Percentiles rank a stretch among this genome's conserved stretches.
Conservation (phyloP, 2,329 filamentous ascomycete genomes). For the Penicillium brevicompactum region DNA sequence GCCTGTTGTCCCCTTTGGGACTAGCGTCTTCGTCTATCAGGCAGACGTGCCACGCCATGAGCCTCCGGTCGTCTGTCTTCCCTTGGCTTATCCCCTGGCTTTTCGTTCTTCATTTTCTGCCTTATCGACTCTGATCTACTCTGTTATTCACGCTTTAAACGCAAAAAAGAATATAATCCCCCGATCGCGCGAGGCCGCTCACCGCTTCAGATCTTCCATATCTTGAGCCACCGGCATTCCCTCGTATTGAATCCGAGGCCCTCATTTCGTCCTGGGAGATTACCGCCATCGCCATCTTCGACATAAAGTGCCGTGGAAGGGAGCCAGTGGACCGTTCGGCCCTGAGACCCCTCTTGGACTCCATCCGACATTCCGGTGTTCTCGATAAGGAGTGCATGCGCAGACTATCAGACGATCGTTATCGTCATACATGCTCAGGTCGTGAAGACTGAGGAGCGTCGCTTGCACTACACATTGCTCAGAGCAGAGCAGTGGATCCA, state of each 20-base stretch:
- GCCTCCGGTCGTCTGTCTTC: constrained; percentile 25
- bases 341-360: not conserved
- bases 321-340: not conserved
- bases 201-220: constrained; percentile 9
- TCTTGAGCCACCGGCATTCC: not conserved
- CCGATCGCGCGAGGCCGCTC: constrained; percentile 10
- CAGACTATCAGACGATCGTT: constrained; percentile 1
- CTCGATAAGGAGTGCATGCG: constrained; percentile 4
- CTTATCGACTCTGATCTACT: not conserved
- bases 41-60: constrained; percentile 38
- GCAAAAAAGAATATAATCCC: not conserved
- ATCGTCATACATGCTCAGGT: constrained; percentile 1
- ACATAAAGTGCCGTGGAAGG: not conserved
- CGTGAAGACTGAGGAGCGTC: not conserved
- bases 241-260: not conserved
- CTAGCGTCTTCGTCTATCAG: constrained; percentile 39
- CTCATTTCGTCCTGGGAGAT: not conserved
- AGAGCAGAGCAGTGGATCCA: constrained; percentile 1
- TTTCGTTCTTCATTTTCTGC: constrained; percentile 20
- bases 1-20: constrained; percentile 25
- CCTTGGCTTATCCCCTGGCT: constrained; percentile 13
- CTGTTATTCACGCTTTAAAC: not conserved
- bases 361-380: not conserved
- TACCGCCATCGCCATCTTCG: not conserved
- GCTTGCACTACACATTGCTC: not conserved